phyloP scores from a whole-genome alignment of 305 asterid species.

The Fraxinus nigra region DNA sequence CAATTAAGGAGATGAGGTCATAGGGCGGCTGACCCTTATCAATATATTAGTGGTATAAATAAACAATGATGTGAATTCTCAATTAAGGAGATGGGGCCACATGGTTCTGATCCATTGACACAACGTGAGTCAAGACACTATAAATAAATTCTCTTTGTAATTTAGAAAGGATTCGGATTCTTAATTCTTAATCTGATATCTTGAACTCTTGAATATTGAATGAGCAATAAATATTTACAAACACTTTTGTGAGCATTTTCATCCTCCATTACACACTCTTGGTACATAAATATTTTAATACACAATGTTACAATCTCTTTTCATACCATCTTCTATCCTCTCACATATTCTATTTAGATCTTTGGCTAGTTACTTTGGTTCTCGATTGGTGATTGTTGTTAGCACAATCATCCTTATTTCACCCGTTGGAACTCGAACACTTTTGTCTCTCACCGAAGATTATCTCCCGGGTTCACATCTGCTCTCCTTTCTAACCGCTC shows the following conservation, averaged over 20 bases:
- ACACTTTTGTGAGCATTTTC: background rate
- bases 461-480: background rate
- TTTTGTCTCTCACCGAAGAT: background rate
- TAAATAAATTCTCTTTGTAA: background rate
- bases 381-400: background rate
- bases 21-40: too few species aligned
- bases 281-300: background rate
- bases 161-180: background rate
- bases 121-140: background rate
- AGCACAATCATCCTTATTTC: background rate
- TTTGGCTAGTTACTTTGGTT: background rate
- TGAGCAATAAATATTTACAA: background rate
- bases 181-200: too few species aligned
- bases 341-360: background rate
- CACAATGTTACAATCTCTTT: background rate
- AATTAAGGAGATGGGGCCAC: background rate
- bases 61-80: background rate
- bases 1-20: background rate
- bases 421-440: background rate
- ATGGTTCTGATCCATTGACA: background rate
- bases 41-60: too few species aligned
- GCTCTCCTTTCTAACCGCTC: background rate
- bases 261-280: background rate
- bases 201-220: background rate
- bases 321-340: background rate